Conservation (phyloP, 2,329 filamentous ascomycete genomes). For the Kalmusia sp. region DNA sequence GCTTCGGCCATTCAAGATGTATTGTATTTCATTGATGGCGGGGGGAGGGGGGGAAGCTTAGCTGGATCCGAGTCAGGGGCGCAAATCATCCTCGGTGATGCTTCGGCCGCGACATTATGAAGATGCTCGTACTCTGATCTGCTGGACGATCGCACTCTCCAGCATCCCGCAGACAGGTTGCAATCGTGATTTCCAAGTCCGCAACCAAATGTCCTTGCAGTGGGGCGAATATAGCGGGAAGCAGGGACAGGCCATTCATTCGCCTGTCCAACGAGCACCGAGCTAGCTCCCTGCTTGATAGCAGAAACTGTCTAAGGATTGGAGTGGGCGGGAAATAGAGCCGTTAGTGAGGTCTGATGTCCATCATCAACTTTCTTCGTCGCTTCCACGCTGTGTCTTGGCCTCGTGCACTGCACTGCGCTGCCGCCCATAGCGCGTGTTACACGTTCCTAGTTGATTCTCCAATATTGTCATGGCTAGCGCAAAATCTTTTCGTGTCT, state of each 20-base stretch:
- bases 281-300: not conserved
- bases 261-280: no score
- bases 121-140: not conserved
- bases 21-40: not conserved
- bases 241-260: no score
- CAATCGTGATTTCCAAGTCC: no score
- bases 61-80: not conserved
- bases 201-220: no score
- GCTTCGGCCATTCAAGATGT: not conserved
- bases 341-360: not conserved
- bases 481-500: not conserved
- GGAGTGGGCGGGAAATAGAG: not conserved
- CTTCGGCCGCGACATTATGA: not conserved
- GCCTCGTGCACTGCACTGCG: not conserved
- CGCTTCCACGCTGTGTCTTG: not conserved
- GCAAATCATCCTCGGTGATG: not conserved
- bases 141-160: no score
- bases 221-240: no score
- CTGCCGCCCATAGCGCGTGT: slow-evolving; percentile 4
- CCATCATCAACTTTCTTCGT: not conserved
- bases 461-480: not conserved
- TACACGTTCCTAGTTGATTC: not conserved
- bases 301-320: not conserved
- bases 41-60: not conserved
- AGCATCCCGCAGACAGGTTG: no score